Percentiles rank a stretch among this genome's conserved stretches.
These are phyloP conservation scores for Coprinellus aureogranulatus DNA, from an alignment of 768 basidiomycete species.

Conservation along the genomic window DNA sequence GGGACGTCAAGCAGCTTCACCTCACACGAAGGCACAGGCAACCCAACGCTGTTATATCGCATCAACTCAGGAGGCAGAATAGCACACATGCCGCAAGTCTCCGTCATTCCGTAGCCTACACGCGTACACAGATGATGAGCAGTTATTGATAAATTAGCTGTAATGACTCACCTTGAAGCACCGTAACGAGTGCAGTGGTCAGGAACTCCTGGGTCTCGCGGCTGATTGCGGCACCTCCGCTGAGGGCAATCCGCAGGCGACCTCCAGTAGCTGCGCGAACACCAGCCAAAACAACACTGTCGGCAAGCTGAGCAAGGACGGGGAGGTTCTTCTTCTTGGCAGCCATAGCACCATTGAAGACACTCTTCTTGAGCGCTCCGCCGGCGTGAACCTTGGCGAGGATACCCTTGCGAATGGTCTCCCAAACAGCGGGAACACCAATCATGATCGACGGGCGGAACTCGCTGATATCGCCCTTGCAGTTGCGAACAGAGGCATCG, in stretches of 20 bases:
- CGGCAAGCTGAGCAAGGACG: slow-evolving; percentile 62
- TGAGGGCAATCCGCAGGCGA: slow-evolving; percentile 71
- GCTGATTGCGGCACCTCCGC: slow-evolving; percentile 85
- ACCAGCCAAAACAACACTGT: slow-evolving; percentile 70
- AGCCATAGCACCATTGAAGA: slow-evolving; percentile 78
- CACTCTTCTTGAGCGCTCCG: slow-evolving; percentile 61
- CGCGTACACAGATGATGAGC: background rate
- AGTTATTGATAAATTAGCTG: background rate
- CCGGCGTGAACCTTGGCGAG: slow-evolving; percentile 71
- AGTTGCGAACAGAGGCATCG: slow-evolving; percentile 84
- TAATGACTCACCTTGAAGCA: slow-evolving; percentile 72
- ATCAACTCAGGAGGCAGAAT: slow-evolving; percentile 83
- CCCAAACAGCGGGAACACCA: slow-evolving; percentile 96
- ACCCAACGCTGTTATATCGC: slow-evolving; percentile 73
- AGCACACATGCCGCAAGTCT: slow-evolving; percentile 86
- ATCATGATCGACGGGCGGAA: slow-evolving; percentile 89
- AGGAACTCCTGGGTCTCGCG: slow-evolving; percentile 91
- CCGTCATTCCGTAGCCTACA: slow-evolving; percentile 94
- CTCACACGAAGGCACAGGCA: slow-evolving; percentile 86
- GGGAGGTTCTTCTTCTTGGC: slow-evolving; percentile 75
- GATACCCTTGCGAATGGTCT: slow-evolving; percentile 95
- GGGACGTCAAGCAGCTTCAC: slow-evolving; percentile 81
- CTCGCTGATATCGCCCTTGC: slow-evolving; percentile 79
- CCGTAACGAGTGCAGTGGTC: slow-evolving; percentile 69
- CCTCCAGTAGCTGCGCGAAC: slow-evolving; percentile 88